Percentiles rank a stretch among this genome's conserved stretches.
Conservation (phyloP, 805 yeast species). For the Teunomyces gatunensis region DNA sequence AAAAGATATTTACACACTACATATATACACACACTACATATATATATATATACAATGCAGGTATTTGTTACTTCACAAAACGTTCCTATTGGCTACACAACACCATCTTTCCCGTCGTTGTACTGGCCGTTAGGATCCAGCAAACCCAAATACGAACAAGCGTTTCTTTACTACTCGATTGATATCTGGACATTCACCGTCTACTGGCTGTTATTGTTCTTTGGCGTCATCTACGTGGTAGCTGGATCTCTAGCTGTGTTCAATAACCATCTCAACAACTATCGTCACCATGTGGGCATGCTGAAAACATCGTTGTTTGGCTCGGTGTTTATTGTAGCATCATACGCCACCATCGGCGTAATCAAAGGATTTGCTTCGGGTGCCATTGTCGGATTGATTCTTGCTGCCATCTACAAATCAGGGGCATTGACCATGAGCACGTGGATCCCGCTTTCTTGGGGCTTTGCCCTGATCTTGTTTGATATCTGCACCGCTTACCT, state of each 20-base stretch:
- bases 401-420: constrained; percentile 72
- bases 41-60: constrained; percentile 11
- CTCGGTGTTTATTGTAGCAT: constrained; percentile 40
- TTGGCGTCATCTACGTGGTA: constrained; percentile 55
- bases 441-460: constrained; percentile 92
- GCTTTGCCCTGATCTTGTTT: constrained; percentile 61
- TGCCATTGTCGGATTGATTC: constrained; percentile 69
- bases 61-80: constrained; percentile 43
- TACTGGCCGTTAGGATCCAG: constrained; percentile 60
- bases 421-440: constrained; percentile 88
- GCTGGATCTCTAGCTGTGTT: constrained; percentile 61
- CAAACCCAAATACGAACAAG: constrained; percentile 37
- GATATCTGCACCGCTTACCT: constrained; percentile 68
- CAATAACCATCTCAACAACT: constrained; percentile 21
- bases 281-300: constrained; percentile 13
- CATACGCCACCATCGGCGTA: constrained; percentile 55
- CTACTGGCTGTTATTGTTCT: constrained; percentile 75
- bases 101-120: constrained; percentile 80
- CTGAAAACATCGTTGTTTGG: constrained; percentile 13
- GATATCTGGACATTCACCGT: constrained; percentile 86
- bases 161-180: constrained; percentile 61
- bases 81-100: constrained; percentile 76
- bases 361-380: constrained; percentile 71
- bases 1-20: too few relatives aligned
- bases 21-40: too few relatives aligned